Percentiles rank a stretch among this genome's conserved stretches.
Conservation (phyloP, 2,329 filamentous ascomycete genomes). For the Sporothrix mexicana region DNA sequence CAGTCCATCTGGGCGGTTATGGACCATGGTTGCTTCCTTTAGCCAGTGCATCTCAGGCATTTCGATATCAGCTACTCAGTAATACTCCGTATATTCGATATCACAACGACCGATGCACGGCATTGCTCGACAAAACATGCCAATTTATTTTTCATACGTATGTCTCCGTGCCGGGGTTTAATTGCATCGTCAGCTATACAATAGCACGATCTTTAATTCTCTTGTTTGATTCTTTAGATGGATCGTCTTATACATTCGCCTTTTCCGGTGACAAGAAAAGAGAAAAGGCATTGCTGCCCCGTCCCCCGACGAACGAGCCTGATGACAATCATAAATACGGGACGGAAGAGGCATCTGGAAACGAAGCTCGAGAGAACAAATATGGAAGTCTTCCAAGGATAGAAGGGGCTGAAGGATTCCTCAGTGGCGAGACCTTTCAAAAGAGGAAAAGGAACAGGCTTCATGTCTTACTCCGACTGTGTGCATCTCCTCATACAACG, state of each 20-base stretch:
- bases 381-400: conserved; percentile 12
- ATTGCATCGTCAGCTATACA: not conserved
- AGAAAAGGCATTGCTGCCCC: conserved; percentile 9
- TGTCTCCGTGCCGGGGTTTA: not conserved
- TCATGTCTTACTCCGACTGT: not conserved
- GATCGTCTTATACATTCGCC: not conserved
- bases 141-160: not conserved
- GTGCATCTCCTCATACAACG: not conserved
- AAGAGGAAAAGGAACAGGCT: not conserved
- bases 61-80: no score
- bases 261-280: not conserved
- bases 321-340: not conserved
- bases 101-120: not conserved
- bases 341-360: not conserved
- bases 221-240: not conserved
- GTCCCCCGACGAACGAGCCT: not conserved
- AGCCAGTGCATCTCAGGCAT: conserved; percentile 14
- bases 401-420: not conserved
- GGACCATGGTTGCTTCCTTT: not conserved
- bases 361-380: not conserved
- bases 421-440: not conserved
- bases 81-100: no score
- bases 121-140: conserved; percentile 30
- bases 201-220: not conserved
- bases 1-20: not conserved